Percentiles rank a stretch among this genome's conserved stretches.
These are phyloP conservation scores for Mycena sp. DNA, from an alignment of 1,284 basidiomycete species.

Conservation along the genomic window DNA sequence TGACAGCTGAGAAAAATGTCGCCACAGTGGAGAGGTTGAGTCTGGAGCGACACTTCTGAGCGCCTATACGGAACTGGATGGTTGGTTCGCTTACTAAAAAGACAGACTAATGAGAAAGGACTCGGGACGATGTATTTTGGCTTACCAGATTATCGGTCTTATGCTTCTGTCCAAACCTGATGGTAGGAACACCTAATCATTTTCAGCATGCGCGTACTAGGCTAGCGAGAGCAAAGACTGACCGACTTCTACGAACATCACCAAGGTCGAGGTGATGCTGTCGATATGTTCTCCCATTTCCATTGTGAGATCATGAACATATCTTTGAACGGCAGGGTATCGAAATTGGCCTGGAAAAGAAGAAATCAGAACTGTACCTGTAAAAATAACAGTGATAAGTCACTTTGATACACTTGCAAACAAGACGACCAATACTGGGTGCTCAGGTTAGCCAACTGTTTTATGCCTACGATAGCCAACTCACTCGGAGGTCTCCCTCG, in stretches of 20 bases:
- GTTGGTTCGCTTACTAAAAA: conserved; percentile 13
- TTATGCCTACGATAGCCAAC: conserved; percentile 10
- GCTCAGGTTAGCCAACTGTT: background rate
- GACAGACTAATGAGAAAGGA: no score
- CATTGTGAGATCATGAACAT: conserved; percentile 72
- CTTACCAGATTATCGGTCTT: conserved; percentile 64
- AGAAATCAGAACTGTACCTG: background rate
- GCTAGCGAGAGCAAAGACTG: conserved; percentile 32
- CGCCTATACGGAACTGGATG: background rate
- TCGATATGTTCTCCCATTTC: conserved; percentile 80
- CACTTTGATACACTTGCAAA: conserved; percentile 62
- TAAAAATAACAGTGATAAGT: conserved; percentile 3
- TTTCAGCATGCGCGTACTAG: background rate
- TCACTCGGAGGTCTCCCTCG: conserved; percentile 72
- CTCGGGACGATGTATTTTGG: no score
- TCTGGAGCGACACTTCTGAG: background rate
- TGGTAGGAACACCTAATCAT: conserved; percentile 71
- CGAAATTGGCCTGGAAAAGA: conserved; percentile 65
- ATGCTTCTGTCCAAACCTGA: conserved; percentile 78
- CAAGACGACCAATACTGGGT: conserved; percentile 45
- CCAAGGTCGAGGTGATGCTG: conserved; percentile 67
- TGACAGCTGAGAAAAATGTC: conserved; percentile 82
- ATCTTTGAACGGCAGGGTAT: conserved; percentile 73
- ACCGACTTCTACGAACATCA: conserved; percentile 80
- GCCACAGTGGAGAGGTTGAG: conserved; percentile 79